A percentile compares a stretch with the other conserved stretches of the same genome.
phyloP scores from a whole-genome alignment of 192 early-diverging fungal genomes.

The Coemansia sp. region DNA sequence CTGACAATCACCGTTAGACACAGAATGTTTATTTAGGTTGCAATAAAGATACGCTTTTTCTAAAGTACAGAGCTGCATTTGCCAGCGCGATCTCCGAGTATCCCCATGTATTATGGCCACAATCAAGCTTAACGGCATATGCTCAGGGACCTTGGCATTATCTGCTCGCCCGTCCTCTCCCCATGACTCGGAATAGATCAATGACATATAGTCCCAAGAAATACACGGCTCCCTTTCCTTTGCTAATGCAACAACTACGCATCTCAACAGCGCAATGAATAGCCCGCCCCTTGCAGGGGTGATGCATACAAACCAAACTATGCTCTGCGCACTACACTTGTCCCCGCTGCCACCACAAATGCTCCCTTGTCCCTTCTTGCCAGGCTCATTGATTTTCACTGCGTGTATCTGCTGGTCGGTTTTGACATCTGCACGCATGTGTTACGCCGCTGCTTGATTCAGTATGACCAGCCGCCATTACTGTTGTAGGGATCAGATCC shows the following conservation, averaged over 20 bases:
- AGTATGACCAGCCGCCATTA: background rate
- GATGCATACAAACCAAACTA: constrained; percentile 2
- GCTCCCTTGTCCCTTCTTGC: background rate
- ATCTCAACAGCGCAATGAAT: constrained; percentile 2
- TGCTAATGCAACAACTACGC: background rate
- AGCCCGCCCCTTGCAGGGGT: constrained; percentile 8
- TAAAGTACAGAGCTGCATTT: background rate
- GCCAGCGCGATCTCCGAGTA: background rate
- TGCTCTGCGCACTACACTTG: constrained; percentile 1
- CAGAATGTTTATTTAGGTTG: background rate
- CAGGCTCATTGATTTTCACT: background rate
- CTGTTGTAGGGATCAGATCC: background rate
- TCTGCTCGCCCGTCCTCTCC: background rate
- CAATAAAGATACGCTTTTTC: background rate
- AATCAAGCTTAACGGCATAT: background rate
- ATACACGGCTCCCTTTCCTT: background rate
- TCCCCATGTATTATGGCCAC: background rate
- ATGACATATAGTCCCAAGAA: background rate
- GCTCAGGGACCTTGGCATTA: constrained; percentile 3
- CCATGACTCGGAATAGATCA: background rate
- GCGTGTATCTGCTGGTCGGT: background rate
- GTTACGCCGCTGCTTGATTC: background rate
- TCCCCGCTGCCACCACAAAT: constrained; percentile 4
- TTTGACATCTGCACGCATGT: background rate
- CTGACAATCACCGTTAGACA: background rate